Percentiles rank a stretch among this genome's conserved stretches.
These are phyloP conservation scores for Przewalskia tangutica DNA, from an alignment of 257 asterid genomes.

Conservation along the genomic window DNA sequence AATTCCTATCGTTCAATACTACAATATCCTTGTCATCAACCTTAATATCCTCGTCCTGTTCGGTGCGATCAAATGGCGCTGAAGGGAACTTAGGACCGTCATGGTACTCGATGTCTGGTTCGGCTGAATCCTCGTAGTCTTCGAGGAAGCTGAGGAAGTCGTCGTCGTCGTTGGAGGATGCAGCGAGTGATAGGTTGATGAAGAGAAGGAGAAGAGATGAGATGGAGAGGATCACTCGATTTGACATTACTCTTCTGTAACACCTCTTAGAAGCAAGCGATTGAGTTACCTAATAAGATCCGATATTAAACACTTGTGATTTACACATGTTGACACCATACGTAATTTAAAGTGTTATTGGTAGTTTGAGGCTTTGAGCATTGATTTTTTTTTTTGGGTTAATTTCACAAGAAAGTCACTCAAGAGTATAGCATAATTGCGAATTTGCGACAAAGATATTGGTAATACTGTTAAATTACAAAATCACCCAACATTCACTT, in stretches of 20 bases:
- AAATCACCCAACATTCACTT: too few species aligned
- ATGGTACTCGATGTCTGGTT: conserved; percentile 8
- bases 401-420: too few species aligned
- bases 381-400: too few species aligned
- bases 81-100: conserved; percentile 32
- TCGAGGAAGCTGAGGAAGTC: conserved; percentile 80
- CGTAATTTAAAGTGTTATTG: too few species aligned
- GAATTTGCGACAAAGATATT: too few species aligned
- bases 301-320: background rate
- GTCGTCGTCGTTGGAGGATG: conserved; percentile 32
- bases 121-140: conserved; percentile 42
- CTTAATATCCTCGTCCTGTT: conserved; percentile 36
- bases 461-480: too few species aligned
- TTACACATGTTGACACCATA: background rate
- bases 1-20: conserved; percentile 55
- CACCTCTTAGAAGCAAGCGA: background rate
- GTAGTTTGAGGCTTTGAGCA: too few species aligned
- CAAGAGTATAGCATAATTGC: too few species aligned
- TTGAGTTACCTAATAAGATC: background rate
- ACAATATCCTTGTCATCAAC: conserved; percentile 71
- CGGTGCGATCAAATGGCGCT: conserved; percentile 17
- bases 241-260: conserved; percentile 15
- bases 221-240: conserved; percentile 16
- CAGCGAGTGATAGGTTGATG: conserved; percentile 7
- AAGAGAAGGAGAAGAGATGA: conserved; percentile 20